Base-by-base conservation (phyloP, 2,329 filamentous ascomycete genomes). In the Clarireedia sp. region DNA sequence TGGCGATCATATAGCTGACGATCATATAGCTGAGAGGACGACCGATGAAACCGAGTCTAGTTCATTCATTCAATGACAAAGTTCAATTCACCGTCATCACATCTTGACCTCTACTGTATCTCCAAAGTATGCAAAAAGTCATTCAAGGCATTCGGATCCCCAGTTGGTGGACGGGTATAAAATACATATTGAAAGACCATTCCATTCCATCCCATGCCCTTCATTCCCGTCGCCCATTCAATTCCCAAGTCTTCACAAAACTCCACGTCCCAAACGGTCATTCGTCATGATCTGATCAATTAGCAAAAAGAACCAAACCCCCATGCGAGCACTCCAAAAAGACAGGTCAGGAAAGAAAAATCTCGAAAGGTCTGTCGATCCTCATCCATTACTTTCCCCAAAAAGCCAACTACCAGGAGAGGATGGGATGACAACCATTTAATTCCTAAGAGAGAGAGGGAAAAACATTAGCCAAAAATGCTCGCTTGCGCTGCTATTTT, bases 381-480 rank as follows among this genome's bases (percentile, higher is more conserved):
- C 33, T 40, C 48, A 54, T 21, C 45, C 52, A 21, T 21, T 37
- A 19, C 48, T 29, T 33, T 47, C 41, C 52, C 52, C 19, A 29
- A 46, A 46, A 36, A 37, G 24, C 37, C 52, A 54, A 33, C 24
- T n/a, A 19, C 24, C 17, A 49, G 43, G 36, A 55, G 17, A 17
- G 6, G 10, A 43, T 19, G 40, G 9, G 17, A 43, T 43, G 17
- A 44, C 29, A 50, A 24, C 37, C 37, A 55, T 36, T 55, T 43
- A 55, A 40, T 55, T 55, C 46, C 52, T 55, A 29, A 16, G 16
- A 55, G 17, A 51, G 38, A 36, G 40, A 33, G 9, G 9, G 29
- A 33, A 33, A 33, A 33, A 33, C 10, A 33, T 33, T 33, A 33
- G 29, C 29, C 29, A 33, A 33, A 33, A 10, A 12, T 33, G 29